Evolutionary conservation across 495 filamentous ascomycete genomes (phyloP), one percentile per base, ranked within the genome.

Genomic region (Aspergillus coremiiformis): DNA sequence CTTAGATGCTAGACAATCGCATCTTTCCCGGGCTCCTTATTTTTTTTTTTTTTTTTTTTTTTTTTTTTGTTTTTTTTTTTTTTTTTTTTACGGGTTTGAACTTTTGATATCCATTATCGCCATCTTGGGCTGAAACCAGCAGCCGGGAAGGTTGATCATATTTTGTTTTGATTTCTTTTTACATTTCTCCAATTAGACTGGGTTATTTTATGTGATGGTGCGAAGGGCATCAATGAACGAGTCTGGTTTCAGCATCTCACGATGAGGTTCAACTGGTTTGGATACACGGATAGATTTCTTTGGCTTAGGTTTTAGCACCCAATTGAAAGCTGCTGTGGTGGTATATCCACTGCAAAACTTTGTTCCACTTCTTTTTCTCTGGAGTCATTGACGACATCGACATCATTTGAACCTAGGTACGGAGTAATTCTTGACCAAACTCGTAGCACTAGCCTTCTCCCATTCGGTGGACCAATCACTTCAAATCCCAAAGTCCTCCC

Each of bases 31-130:
- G 33, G 41, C 4, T 11, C 15, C 5, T 24, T 12, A 19, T 41
- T 23, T 46, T 50, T 35, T 27, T 52, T 51, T 46, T 62, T 46
- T 23, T 30, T 39, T 41, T 23, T 46, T 50, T 35, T 27, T 52
- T 51, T 46, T 62, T 46, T 23, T 30, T n/a, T n/a, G n/a, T n/a
- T n/a, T n/a, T n/a, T n/a, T n/a, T n/a, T n/a, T n/a, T n/a, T n/a
- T n/a, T n/a, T n/a, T n/a, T n/a, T 41, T 49, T 55, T 53, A 44
- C 39, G 49, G 46, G 39, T 57, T 57, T 53, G 56, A 56, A 61
- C 58, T 66, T 59, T 49, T 66, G 66, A 68, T 68, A 68, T 68
- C 66, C 66, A 56, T 61, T 53, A 52, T 55, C 51, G 43, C 47
- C 47, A 48, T 55, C 39, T 52, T n/a, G 49, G 54, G 39, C 49